Percentiles rank a stretch among this genome's conserved stretches.
phyloP scores from a whole-genome alignment of 2,329 filamentous ascomycete species.

The Exophiala viscosa region DNA sequence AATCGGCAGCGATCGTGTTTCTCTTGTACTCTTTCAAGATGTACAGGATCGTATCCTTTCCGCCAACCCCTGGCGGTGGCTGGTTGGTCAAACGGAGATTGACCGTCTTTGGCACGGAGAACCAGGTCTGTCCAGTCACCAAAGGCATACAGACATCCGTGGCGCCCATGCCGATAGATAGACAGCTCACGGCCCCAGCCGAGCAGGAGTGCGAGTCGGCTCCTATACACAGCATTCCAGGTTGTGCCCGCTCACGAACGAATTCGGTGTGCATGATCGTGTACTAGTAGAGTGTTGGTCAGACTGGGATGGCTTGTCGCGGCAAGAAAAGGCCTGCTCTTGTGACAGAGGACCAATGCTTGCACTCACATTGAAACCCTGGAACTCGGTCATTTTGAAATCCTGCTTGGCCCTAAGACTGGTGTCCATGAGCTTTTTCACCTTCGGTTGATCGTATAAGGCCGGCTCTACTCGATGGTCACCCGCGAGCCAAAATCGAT shows the following conservation, averaged over 20 bases:
- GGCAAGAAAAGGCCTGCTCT: too few relatives aligned
- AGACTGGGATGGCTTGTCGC: too few relatives aligned
- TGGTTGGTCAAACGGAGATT: conserved; percentile 41
- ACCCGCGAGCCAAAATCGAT: conserved; percentile 48
- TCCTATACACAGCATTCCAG: conserved; percentile 44
- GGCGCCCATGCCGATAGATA: conserved; percentile 46
- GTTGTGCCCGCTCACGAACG: conserved; percentile 42
- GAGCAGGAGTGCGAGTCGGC: conserved; percentile 49
- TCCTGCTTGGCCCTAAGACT: conserved; percentile 36
- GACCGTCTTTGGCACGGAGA: conserved; percentile 44
- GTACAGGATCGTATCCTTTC: conserved; percentile 48
- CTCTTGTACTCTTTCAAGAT: conserved; percentile 43
- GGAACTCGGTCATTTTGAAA: conserved; percentile 45
- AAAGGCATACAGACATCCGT: conserved; percentile 45
- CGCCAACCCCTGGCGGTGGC: conserved; percentile 38
- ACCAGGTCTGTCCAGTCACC: conserved; percentile 48
- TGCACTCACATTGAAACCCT: conserved; percentile 34
- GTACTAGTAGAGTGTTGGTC: conserved; percentile 5
- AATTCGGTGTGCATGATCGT: conserved; percentile 51
- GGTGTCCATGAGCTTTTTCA: conserved; percentile 36
- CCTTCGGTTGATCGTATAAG: conserved; percentile 34
- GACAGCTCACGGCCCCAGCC: conserved; percentile 39
- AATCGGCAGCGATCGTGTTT: conserved; percentile 45
- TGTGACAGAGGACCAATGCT: too few relatives aligned
- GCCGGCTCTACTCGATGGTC: conserved; percentile 50